Conservation (phyloP, 352 stramenopile genomes). For the Phytophthora macrochlamydospora region DNA sequence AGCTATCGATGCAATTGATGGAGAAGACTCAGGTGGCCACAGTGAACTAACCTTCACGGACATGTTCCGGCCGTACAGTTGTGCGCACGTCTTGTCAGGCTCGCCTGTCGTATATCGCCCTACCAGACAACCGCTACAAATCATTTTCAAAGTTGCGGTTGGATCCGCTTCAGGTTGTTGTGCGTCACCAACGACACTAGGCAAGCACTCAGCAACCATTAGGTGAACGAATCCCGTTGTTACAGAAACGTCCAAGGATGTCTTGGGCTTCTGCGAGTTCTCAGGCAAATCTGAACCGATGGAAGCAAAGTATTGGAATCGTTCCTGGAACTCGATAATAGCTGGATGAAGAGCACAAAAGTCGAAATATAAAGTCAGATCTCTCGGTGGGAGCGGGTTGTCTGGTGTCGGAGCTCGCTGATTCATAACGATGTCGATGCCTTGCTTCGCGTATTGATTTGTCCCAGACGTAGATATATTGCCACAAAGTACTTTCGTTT, state of each 20-base stretch:
- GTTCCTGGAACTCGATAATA: conserved; percentile 53
- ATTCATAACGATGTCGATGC: conserved; percentile 59
- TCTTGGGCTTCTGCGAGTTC: conserved; percentile 33
- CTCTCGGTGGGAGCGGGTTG: conserved; percentile 21
- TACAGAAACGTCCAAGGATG: conserved; percentile 57
- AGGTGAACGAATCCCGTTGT: conserved; percentile 68
- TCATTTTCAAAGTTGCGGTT: conserved; percentile 45
- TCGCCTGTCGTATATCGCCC: conserved; percentile 54
- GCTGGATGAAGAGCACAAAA: conserved; percentile 57
- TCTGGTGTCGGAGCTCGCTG: conserved; percentile 26
- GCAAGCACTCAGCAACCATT: conserved; percentile 53
- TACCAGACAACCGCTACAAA: conserved; percentile 66
- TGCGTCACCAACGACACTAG: conserved; percentile 19
- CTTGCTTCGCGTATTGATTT: conserved; percentile 20
- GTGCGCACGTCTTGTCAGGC: conserved; percentile 47
- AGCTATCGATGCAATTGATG: conserved; percentile 8
- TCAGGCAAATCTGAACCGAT: conserved; percentile 43
- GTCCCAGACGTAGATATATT: conserved; percentile 20
- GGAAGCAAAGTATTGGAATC: conserved; percentile 51
- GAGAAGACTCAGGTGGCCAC: conserved; percentile 40
- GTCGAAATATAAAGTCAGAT: conserved; percentile 68
- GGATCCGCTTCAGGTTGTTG: conserved; percentile 3
- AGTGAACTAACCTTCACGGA: conserved; percentile 58
- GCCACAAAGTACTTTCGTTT: conserved; percentile 24
- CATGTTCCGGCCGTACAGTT: conserved; percentile 78